Conservation (phyloP, 2,329 filamentous ascomycete genomes). For the Talaromyces sp. region DNA sequence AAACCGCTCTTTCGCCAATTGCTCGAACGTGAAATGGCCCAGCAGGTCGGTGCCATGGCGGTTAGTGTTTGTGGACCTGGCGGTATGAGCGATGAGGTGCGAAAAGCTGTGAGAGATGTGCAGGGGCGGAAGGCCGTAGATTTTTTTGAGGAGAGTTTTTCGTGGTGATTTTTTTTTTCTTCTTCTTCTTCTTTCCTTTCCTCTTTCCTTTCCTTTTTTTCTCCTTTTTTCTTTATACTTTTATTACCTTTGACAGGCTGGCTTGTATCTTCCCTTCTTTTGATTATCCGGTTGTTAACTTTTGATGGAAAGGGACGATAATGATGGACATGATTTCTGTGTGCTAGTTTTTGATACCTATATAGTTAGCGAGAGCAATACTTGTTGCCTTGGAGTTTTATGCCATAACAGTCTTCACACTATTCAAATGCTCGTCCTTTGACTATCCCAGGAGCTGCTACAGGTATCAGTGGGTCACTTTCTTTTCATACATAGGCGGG, state of each 20-base stretch:
- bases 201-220: not conserved
- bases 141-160: slow-evolving; percentile 69
- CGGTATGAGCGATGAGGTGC: slow-evolving; percentile 64
- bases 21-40: slow-evolving; percentile 59
- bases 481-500: no score
- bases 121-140: slow-evolving; percentile 57
- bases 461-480: no score
- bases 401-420: no score
- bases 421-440: not conserved
- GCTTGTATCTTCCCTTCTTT: not conserved
- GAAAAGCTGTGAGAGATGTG: slow-evolving; percentile 58
- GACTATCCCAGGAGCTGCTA: no score
- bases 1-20: slow-evolving; percentile 34
- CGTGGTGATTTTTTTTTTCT: slow-evolving; percentile 22
- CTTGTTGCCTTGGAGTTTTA: not conserved
- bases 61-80: slow-evolving; percentile 73
- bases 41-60: slow-evolving; percentile 75
- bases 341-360: not conserved
- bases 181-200: not conserved
- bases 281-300: not conserved
- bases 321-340: not conserved
- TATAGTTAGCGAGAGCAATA: not conserved
- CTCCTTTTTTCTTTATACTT: not conserved
- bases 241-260: not conserved
- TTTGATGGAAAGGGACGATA: not conserved